These are phyloP conservation scores for Globomyces sp. DNA, from an alignment of 371 early-diverging fungal genomes.

Conservation along the genomic window DNA sequence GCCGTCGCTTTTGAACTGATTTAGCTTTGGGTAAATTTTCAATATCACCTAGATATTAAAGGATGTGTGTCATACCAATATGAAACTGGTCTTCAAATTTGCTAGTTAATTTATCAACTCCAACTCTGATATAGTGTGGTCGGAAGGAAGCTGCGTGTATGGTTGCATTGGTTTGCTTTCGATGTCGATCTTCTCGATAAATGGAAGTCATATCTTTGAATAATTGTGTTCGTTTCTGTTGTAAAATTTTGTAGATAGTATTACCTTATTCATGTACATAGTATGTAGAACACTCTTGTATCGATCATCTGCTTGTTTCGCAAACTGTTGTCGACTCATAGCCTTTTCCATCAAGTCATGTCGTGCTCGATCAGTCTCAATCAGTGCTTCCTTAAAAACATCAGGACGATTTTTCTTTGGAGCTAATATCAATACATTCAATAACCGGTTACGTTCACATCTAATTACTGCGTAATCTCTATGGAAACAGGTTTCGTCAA, in stretches of 20 bases:
- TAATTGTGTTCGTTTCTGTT: not conserved
- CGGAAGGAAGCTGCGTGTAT: not conserved
- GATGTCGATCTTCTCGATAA: not conserved
- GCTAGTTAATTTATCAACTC: not conserved
- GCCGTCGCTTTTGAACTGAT: too few species aligned
- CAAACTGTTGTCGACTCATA: not conserved
- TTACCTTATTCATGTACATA: too few species aligned
- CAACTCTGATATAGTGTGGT: not conserved
- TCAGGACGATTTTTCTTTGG: not conserved
- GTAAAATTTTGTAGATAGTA: not conserved
- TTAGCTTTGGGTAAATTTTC: too few species aligned
- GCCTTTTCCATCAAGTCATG: not conserved
- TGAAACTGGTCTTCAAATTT: constrained; percentile 12
- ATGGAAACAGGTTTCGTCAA: constrained; percentile 8
- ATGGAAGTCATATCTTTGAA: not conserved
- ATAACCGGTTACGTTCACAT: not conserved
- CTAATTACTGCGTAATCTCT: constrained; percentile 1
- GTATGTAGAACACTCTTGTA: not conserved
- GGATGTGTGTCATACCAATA: not conserved
- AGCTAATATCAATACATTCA: too few species aligned
- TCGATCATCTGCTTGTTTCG: not conserved
- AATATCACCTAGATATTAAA: too few species aligned
- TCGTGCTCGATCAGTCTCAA: not conserved
- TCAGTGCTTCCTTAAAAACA: not conserved
- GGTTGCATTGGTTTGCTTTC: constrained; percentile 1